Evolutionary conservation across 495 filamentous ascomycete species (phyloP).

Genomic region (Poronia punctata): DNA sequence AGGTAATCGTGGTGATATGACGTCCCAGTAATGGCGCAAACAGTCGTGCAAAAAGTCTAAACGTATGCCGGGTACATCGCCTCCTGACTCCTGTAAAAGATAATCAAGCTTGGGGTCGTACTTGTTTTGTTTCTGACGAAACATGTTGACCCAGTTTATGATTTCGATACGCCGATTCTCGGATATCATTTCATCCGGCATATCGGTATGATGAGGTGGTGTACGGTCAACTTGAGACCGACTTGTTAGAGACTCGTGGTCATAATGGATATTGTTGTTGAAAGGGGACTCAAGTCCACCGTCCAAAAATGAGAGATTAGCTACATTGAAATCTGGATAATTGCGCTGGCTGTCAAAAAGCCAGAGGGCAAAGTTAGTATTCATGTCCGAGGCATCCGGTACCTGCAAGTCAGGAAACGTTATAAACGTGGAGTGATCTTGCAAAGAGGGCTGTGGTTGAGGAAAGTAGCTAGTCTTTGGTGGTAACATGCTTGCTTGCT

Average conservation of each 20-base stretch:
- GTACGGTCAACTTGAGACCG: conserved; percentile 71
- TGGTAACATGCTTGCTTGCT: conserved; percentile 37
- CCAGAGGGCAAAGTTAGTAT: conserved; percentile 44
- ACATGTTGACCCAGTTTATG: conserved; percentile 68
- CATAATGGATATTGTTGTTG: conserved; percentile 46
- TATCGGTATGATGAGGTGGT: conserved; percentile 59
- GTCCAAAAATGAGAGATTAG: conserved; percentile 39
- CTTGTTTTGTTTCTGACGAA: conserved; percentile 66
- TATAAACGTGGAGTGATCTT: conserved; percentile 30
- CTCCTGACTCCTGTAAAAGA: conserved; percentile 62
- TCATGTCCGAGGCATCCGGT: conserved; percentile 25
- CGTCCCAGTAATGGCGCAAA: conserved; percentile 85
- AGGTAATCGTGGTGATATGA: conserved; percentile 87
- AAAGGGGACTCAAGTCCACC: conserved; percentile 44
- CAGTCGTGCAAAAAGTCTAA: conserved; percentile 89
- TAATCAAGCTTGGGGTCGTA: conserved; percentile 63
- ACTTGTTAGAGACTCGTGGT: conserved; percentile 51
- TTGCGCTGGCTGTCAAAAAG: conserved; percentile 40
- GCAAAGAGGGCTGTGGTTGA: conserved; percentile 25
- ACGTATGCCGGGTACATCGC: conserved; percentile 65
- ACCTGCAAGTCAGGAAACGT: conserved; percentile 31
- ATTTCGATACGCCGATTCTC: conserved; percentile 78
- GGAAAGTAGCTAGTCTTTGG: conserved; percentile 37
- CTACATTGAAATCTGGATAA: conserved; percentile 33
- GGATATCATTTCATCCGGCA: conserved; percentile 69